Evolutionary conservation across 2,329 filamentous ascomycete species (phyloP), one percentile per base, ranked within the genome.

Genomic region (Botrytis byssoidea): DNA sequence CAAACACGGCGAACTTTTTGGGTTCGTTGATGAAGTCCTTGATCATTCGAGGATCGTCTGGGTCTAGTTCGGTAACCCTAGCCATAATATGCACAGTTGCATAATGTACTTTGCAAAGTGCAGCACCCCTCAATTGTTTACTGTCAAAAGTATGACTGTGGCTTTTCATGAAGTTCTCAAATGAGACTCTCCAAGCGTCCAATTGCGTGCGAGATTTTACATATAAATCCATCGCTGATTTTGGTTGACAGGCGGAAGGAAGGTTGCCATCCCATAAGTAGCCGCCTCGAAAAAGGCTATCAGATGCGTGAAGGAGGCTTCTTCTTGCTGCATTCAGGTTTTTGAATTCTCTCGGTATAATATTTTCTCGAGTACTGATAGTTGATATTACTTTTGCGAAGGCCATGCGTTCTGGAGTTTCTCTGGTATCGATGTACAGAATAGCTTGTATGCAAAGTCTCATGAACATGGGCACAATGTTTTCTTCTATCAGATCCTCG

Each of bases 61-160:
- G n/a, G 40, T 68, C 63, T 1, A 77, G 76, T 8, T 48, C 22
- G 4, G 64, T 63, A 18, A 74, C 67, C 14, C 74, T 71, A 3
- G 72, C 75, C 77, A 80, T 80, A 14, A 81, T 76, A 32, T 74
- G 74, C 2, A 73, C 71, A 12, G 75, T 77, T 20, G 72, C 73
- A 55, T 79, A 75, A 68, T 81, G 80, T 12, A 81, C 75, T 71
- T 80, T 80, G 1, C 80, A 76, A 6, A 81, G 74, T 25, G 79
- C 78, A 14, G 79, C 79, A 6, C 79, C 78, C 5, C 79, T 77
- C 37, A 81, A 70, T 68, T 80, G 74, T 68, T 74, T 79, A 55
- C 77, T 75, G 32, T 66, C 76, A 20, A 80, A 74, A 8, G 67
- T 57, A 6, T 60, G 59, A 35, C 73, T 77, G 48, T 80, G 75